Evolutionary conservation across 1,139 yeast species (phyloP).

Genomic region (Yamadazyma trypodendri): DNA sequence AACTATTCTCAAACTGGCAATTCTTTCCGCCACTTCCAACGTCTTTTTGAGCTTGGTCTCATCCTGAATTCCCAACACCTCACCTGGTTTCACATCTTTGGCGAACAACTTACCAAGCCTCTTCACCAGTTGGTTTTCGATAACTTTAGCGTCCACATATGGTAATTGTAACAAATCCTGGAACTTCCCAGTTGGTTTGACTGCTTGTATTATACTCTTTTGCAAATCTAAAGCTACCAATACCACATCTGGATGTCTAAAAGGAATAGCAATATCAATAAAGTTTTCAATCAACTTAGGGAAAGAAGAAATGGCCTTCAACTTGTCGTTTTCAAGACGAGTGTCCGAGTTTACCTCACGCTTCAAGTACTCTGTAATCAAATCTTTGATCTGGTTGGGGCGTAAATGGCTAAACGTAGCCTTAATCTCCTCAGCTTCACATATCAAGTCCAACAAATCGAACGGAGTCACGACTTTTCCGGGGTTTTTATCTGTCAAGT

Average conservation of each 20-base stretch:
- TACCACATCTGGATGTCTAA: slow-evolving; percentile 70
- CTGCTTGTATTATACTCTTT: slow-evolving; percentile 77
- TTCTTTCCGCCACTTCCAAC: slow-evolving; percentile 56
- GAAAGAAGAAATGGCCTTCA: slow-evolving; percentile 59
- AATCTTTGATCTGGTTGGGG: slow-evolving; percentile 45
- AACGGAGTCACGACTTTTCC: slow-evolving; percentile 64
- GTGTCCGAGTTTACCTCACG: slow-evolving; percentile 37
- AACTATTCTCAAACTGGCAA: slow-evolving; percentile 70
- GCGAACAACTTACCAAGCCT: slow-evolving; percentile 68
- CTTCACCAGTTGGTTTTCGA: slow-evolving; percentile 46
- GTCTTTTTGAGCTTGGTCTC: slow-evolving; percentile 46
- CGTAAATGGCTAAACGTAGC: slow-evolving; percentile 37
- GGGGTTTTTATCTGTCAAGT: slow-evolving; percentile 72
- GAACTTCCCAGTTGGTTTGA: slow-evolving; percentile 52
- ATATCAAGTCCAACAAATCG: slow-evolving; percentile 60
- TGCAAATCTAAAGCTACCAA: slow-evolving; percentile 63
- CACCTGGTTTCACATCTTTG: slow-evolving; percentile 49
- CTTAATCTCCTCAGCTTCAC: slow-evolving; percentile 61
- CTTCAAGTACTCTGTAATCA: slow-evolving; percentile 57
- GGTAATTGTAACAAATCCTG: slow-evolving; percentile 83
- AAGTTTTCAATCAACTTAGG: slow-evolving; percentile 71
- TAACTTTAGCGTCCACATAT: slow-evolving; percentile 49
- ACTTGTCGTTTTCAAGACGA: slow-evolving; percentile 40
- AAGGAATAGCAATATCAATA: slow-evolving; percentile 76
- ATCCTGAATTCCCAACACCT: slow-evolving; percentile 56